Evolutionary conservation across 768 basidiomycete genomes (phyloP).

Genomic region (Tylopilus cervinicoccineus): DNA sequence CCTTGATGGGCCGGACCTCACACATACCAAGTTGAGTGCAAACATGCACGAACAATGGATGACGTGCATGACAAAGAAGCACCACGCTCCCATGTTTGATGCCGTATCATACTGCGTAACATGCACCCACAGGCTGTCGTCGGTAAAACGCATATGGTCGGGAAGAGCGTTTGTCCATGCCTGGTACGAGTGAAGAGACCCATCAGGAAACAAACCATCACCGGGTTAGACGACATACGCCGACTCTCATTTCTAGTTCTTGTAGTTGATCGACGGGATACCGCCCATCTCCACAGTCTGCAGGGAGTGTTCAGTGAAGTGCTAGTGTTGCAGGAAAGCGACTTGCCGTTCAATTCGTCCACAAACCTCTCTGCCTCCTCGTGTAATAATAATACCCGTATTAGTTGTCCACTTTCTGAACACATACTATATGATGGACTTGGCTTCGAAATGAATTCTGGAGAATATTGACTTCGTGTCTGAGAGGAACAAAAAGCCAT

Average conservation of each 20-base stretch:
- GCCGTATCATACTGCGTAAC: slow-evolving; percentile 76
- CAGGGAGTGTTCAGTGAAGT: slow-evolving; percentile 22
- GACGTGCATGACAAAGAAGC: slow-evolving; percentile 71
- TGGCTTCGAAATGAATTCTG: slow-evolving; percentile 68
- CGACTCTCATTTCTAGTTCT: slow-evolving; percentile 45
- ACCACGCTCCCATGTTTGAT: slow-evolving; percentile 78
- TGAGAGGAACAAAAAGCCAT: background rate
- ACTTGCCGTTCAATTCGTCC: slow-evolving; percentile 47
- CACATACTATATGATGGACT: slow-evolving; percentile 49
- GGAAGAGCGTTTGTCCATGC: slow-evolving; percentile 68
- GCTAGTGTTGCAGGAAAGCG: background rate
- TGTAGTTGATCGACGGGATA: slow-evolving; percentile 33
- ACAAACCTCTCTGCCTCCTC: slow-evolving; percentile 55
- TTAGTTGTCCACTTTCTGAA: slow-evolving; percentile 69
- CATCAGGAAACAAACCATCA: slow-evolving; percentile 4
- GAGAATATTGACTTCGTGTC: slow-evolving; percentile 3
- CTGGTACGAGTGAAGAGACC: slow-evolving; percentile 30
- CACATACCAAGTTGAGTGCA: slow-evolving; percentile 57
- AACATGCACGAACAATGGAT: slow-evolving; percentile 66
- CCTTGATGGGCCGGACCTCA: background rate
- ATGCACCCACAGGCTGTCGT: slow-evolving; percentile 65
- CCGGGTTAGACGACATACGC: slow-evolving; percentile 15
- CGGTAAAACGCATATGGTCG: slow-evolving; percentile 65
- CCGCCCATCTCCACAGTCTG: slow-evolving; percentile 26
- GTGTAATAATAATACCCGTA: slow-evolving; percentile 65